phyloP scores from a whole-genome alignment of 306 rosid species.

The Aeschynomene evenia region DNA sequence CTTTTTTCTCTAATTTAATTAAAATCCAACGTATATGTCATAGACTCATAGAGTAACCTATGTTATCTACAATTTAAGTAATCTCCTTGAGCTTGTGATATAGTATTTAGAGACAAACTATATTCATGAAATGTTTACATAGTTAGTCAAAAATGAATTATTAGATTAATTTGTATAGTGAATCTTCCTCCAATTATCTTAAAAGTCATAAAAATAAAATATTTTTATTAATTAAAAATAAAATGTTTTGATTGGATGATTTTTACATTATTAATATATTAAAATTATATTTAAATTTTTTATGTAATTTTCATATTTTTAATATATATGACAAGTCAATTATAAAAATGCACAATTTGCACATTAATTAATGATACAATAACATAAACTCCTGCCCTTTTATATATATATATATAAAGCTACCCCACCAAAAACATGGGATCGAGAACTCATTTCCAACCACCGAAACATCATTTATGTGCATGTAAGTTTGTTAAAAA shows the following conservation, averaged over 20 bases:
- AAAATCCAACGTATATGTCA: not conserved
- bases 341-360: not conserved
- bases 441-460: not conserved
- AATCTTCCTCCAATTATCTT: too few relatives aligned
- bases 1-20: not conserved
- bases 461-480: not conserved
- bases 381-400: not conserved
- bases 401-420: too few relatives aligned
- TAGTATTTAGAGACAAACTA: not conserved
- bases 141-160: too few relatives aligned
- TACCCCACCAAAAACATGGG: not conserved
- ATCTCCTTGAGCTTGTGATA: not conserved
- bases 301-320: too few relatives aligned
- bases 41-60: not conserved
- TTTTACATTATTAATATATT: too few relatives aligned
- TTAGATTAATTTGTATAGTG: too few relatives aligned
- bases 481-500: not conserved
- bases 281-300: too few relatives aligned
- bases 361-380: not conserved
- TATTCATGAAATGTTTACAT: too few relatives aligned
- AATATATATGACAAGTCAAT: not conserved
- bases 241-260: too few relatives aligned
- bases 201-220: too few relatives aligned
- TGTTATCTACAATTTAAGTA: not conserved
- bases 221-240: too few relatives aligned